Base-by-base conservation (phyloP, 768 basidiomycete species). In the Amanita rubescens region DNA sequence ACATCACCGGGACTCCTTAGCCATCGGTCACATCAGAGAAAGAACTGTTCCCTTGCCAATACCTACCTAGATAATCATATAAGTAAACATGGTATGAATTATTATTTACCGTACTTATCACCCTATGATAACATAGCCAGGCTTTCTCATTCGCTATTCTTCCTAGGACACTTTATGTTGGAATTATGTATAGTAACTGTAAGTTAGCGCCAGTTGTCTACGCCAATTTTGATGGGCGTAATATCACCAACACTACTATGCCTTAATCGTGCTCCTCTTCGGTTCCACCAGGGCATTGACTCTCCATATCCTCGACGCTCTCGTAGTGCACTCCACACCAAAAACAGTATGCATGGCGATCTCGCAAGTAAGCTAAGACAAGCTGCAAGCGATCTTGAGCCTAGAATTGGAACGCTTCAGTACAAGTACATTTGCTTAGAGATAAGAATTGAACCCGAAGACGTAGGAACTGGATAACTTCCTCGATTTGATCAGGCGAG, bases 301-400 rank as follows among this genome's bases (percentile, higher is more conserved):
- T 66, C 35, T 69, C 69, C 72, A 94, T 70, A 47, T 88, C 85
- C 14, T 78, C 77, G 5, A 69, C 65, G 57, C 75, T 72, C 5
- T 77, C 75, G 62, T 92, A 94, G 59, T 82, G 77, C 11, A 85
- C 78, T 11, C 91, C 91, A 63, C 91, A 94, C 87, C 90, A 93
- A 67, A 91, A 92, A 64, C 91, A 93, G 64, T 93, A 93, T 5
- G 73, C 63, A 65, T 91, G 80, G 56, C 72, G 76, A 35, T 79
- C 73, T 22, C 91, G 85, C 46, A 94, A 76, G 66, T 94, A 90
- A 4, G 78, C 69, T 22, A 92, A 71, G 15, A 90, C 80, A 43
- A 85, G 69, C 35, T 74, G 68, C 33, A 93, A 74, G 30, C 88
- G 78, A 67, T 87, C 83, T 57, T 76, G 75, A 56, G 87, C 80